A percentile compares a stretch with the other conserved stretches of the same genome.
phyloP scores from a whole-genome alignment of 345 rosid genomes.

The Ceriops zippeliana region DNA sequence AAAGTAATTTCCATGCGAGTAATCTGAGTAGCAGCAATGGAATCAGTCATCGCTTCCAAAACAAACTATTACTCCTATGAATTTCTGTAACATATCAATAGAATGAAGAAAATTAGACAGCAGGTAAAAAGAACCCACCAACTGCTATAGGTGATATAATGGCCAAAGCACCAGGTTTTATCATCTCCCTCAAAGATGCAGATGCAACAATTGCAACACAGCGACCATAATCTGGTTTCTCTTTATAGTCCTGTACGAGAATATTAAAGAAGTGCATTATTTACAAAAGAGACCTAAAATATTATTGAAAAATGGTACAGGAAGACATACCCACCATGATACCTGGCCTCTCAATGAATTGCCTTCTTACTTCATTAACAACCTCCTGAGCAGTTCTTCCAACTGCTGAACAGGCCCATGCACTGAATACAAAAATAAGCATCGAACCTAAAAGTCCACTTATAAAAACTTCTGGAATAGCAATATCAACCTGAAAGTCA shows the following conservation, averaged over 20 bases:
- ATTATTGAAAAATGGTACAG: neutral
- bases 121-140: constrained; percentile 42
- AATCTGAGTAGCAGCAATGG: too few relatives aligned
- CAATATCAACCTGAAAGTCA: constrained; percentile 82
- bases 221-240: constrained; percentile 97
- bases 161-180: constrained; percentile 96
- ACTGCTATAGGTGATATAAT: constrained; percentile 76
- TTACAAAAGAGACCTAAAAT: neutral
- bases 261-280: neutral
- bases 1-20: too few relatives aligned
- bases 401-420: constrained; percentile 95
- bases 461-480: constrained; percentile 88
- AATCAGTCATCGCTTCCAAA: too few relatives aligned
- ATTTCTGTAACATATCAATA: neutral
- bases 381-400: constrained; percentile 99
- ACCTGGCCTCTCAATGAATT: constrained; percentile 97
- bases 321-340: constrained; percentile 65
- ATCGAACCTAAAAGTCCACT: constrained; percentile 96
- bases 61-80: neutral
- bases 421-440: constrained; percentile 95
- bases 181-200: constrained; percentile 95
- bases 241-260: constrained; percentile 68
- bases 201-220: constrained; percentile 98
- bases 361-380: constrained; percentile 97
- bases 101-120: neutral